Evolutionary conservation across 2,329 filamentous ascomycete genomes (phyloP).

Genomic region (Tothia fuscella): DNA sequence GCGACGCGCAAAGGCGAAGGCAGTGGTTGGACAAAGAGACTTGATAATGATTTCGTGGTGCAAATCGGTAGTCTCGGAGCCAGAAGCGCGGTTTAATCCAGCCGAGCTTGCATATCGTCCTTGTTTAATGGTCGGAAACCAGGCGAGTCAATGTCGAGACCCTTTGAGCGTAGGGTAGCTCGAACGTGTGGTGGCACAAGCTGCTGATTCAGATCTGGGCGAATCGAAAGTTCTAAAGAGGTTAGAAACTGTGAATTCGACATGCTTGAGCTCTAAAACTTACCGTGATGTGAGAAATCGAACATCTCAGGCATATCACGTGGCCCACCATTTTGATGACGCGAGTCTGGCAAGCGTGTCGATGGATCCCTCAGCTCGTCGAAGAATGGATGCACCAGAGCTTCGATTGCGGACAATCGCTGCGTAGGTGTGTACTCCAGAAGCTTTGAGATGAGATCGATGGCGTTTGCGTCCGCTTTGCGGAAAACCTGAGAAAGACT

Average conservation of each 20-base stretch:
- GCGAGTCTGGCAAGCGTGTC: conserved; percentile 86
- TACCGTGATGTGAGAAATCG: conserved; percentile 90
- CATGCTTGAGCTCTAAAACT: conserved; percentile 22
- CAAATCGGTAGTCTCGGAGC: background rate
- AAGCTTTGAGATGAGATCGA: conserved; percentile 85
- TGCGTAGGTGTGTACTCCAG: conserved; percentile 97
- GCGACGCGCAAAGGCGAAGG: too few species aligned
- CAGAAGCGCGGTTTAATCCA: conserved; percentile 51
- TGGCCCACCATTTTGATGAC: conserved; percentile 67
- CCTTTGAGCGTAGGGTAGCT: conserved; percentile 59
- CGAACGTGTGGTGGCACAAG: conserved; percentile 78
- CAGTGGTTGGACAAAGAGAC: too few species aligned
- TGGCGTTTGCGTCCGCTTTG: conserved; percentile 84
- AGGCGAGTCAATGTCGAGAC: conserved; percentile 68
- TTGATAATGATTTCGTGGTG: too few species aligned
- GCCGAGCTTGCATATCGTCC: conserved; percentile 93
- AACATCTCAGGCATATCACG: conserved; percentile 82
- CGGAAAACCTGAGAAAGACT: conserved; percentile 62
- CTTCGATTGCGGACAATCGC: conserved; percentile 82
- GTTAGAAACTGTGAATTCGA: conserved; percentile 13
- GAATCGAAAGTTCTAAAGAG: conserved; percentile 80
- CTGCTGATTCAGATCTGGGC: conserved; percentile 72
- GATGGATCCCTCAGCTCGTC: conserved; percentile 88
- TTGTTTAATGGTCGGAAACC: conserved; percentile 84
- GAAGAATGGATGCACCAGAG: conserved; percentile 98